Percentiles rank a stretch among this genome's conserved stretches.
phyloP scores from a whole-genome alignment of 441 rosid species.

The Erodium trifolium region DNA sequence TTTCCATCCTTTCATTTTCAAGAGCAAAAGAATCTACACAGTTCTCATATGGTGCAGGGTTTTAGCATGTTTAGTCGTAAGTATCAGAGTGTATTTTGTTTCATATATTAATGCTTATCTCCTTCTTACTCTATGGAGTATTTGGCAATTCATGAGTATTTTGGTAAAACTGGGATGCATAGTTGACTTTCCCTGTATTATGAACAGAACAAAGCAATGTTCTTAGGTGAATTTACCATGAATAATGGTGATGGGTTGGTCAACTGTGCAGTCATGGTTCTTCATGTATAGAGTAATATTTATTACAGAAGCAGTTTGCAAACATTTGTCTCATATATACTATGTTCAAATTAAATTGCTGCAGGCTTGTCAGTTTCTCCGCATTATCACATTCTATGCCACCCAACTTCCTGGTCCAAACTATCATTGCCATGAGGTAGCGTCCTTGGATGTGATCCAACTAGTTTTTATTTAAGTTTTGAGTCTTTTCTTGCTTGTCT shows the following conservation, averaged over 20 bases:
- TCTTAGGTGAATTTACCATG: too few relatives aligned
- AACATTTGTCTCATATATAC: slow-evolving; percentile 15
- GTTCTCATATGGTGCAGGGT: slow-evolving; percentile 97
- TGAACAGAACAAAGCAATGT: too few relatives aligned
- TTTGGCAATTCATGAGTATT: neutral
- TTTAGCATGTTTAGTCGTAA: slow-evolving; percentile 89
- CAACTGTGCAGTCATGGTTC: too few relatives aligned
- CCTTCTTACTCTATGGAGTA: neutral
- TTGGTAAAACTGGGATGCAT: neutral
- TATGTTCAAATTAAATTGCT: slow-evolving; percentile 13
- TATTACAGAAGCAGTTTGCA: neutral
- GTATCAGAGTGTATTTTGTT: slow-evolving; percentile 20
- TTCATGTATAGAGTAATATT: too few relatives aligned
- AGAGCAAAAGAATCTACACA: slow-evolving; percentile 92
- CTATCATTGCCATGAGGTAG: slow-evolving; percentile 96
- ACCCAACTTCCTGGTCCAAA: slow-evolving; percentile 99
- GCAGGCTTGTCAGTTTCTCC: slow-evolving; percentile 82
- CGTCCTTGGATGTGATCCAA: neutral
- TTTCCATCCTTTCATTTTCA: slow-evolving; percentile 89
- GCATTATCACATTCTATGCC: slow-evolving; percentile 82
- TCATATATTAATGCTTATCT: neutral
- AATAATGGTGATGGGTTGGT: too few relatives aligned
- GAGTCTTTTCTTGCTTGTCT: neutral
- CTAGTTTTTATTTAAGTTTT: too few relatives aligned
- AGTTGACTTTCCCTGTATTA: too few relatives aligned